These are phyloP conservation scores for Suhomyces vadensis DNA, from an alignment of 805 yeast genomes.

Conservation along the genomic window DNA sequence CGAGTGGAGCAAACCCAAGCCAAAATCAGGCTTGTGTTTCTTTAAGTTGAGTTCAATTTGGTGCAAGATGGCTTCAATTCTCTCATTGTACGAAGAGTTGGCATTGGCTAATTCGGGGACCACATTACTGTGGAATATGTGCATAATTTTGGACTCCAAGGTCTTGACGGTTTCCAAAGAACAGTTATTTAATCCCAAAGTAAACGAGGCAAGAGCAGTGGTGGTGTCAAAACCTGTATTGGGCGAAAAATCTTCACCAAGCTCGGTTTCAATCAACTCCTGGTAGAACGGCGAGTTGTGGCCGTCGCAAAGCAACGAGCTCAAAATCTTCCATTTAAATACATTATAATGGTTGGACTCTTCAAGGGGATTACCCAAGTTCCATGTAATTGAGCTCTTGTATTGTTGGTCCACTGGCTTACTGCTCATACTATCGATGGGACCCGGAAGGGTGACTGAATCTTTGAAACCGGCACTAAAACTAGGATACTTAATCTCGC, in stretches of 20 bases:
- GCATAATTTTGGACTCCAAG: slow-evolving; percentile 49
- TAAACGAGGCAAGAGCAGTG: slow-evolving; percentile 73
- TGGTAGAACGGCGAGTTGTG: slow-evolving; percentile 90
- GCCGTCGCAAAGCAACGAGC: slow-evolving; percentile 78
- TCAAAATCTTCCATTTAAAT: slow-evolving; percentile 69
- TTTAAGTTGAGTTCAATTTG: slow-evolving; percentile 83
- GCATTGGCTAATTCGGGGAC: slow-evolving; percentile 30
- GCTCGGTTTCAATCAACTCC: slow-evolving; percentile 78
- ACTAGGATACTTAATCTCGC: slow-evolving; percentile 48
- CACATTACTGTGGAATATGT: slow-evolving; percentile 46
- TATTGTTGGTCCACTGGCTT: slow-evolving; percentile 71
- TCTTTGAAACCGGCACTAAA: slow-evolving; percentile 15
- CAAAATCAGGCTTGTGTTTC: slow-evolving; percentile 88
- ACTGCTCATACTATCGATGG: slow-evolving; percentile 57
- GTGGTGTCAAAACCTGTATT: slow-evolving; percentile 86
- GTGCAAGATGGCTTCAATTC: slow-evolving; percentile 84
- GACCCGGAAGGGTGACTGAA: slow-evolving; percentile 55
- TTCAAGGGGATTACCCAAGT: slow-evolving; percentile 66
- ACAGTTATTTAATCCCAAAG: slow-evolving; percentile 84
- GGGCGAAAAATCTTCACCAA: slow-evolving; percentile 82
- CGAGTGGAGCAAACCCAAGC: slow-evolving; percentile 71
- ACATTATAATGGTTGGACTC: slow-evolving; percentile 58
- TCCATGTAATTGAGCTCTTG: slow-evolving; percentile 87
- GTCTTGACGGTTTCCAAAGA: slow-evolving; percentile 43
- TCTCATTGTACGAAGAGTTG: slow-evolving; percentile 26